Base-by-base conservation (phyloP, 805 yeast genomes). In the Zygosaccharomyces bisporus region DNA sequence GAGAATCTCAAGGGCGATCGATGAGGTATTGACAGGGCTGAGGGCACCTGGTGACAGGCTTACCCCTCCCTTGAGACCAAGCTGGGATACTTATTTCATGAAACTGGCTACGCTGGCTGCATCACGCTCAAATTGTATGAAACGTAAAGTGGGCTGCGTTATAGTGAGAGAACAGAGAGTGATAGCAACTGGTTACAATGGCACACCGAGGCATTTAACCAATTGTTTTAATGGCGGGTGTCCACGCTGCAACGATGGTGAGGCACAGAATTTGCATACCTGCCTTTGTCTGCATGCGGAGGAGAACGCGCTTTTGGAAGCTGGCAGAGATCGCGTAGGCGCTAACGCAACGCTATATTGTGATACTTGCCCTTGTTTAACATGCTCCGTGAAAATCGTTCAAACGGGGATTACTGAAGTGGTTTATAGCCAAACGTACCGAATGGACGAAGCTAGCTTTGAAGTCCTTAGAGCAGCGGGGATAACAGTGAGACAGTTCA, bases 211-310 rank as follows among this genome's bases (percentile, higher is more conserved):
- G 33, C 86, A 89, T 47, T 67, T 88, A 56, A 70, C 72, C 19
- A 93, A 93, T 57, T 93, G 99, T 67, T 90, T 87, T 58, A 91
- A 88, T 55, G 99, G 99, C 17, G 99, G 99, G 1, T 93, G 99
- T 64, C 66, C 78, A 4, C 71, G 99, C 31, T 93, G 99, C 63
- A 93, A 93, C 57, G 68, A 75, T 19, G 90, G 84, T 6, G 68
- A 69, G 2, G 65, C 75, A 2, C 95, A 95, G 2, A 79, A 75
- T 1, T 68, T 91, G 30, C 75, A 83, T 3, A 88, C 97, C 0
- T 93, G 99, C 63, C 66, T 93, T 39, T 93, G 99, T 63, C 67
- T 93, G 25, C 99, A 93, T 63, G 99, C 98, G 0, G 99, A 93
- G 63, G 99, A 93, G 56, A 93, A 93, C 63, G 98, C 99, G 0